These are phyloP conservation scores for Penicillium tannophilum DNA, from an alignment of 495 filamentous ascomycete genomes.

Conservation along the genomic window DNA sequence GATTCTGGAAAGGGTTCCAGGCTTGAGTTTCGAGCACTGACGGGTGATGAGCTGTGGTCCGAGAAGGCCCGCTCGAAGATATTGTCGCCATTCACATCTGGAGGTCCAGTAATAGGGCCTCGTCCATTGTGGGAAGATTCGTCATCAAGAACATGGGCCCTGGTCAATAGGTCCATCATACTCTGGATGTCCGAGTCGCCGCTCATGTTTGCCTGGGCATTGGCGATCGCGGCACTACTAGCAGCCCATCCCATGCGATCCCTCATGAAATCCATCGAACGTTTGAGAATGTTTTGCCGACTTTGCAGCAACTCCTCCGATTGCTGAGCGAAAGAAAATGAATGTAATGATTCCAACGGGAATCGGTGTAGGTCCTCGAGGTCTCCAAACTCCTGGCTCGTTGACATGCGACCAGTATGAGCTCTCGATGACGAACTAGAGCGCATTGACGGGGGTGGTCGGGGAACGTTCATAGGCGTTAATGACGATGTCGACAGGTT, in stretches of 20 bases:
- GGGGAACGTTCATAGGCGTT: slow-evolving; percentile 43
- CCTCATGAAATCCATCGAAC: slow-evolving; percentile 96
- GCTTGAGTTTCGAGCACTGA: slow-evolving; percentile 23
- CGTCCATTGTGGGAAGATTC: slow-evolving; percentile 43
- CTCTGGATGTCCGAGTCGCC: slow-evolving; percentile 87
- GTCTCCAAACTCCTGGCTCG: slow-evolving; percentile 68
- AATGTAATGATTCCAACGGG: slow-evolving; percentile 94
- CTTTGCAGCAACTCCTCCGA: slow-evolving; percentile 88
- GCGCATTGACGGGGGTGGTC: slow-evolving; percentile 62
- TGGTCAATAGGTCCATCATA: slow-evolving; percentile 84
- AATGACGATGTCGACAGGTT: slow-evolving; percentile 66
- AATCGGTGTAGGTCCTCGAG: slow-evolving; percentile 90
- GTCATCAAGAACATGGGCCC: slow-evolving; percentile 72
- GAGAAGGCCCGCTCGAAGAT: slow-evolving; percentile 78
- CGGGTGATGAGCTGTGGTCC: slow-evolving; percentile 38
- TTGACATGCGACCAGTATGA: slow-evolving; percentile 57
- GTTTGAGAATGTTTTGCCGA: slow-evolving; percentile 89
- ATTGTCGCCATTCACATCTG: slow-evolving; percentile 66
- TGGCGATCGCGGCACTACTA: slow-evolving; percentile 64
- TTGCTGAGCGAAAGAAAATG: slow-evolving; percentile 97
- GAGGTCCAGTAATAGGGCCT: slow-evolving; percentile 77
- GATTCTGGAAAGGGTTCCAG: slow-evolving; percentile 22
- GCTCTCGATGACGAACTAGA: slow-evolving; percentile 54
- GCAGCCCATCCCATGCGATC: slow-evolving; percentile 85
- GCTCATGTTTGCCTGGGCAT: slow-evolving; percentile 76